Percentiles rank a stretch among this genome's conserved stretches.
These are phyloP conservation scores for Paraphaeosphaeria sporulosa DNA, from an alignment of 2,329 filamentous ascomycete species.

Conservation along the genomic window DNA sequence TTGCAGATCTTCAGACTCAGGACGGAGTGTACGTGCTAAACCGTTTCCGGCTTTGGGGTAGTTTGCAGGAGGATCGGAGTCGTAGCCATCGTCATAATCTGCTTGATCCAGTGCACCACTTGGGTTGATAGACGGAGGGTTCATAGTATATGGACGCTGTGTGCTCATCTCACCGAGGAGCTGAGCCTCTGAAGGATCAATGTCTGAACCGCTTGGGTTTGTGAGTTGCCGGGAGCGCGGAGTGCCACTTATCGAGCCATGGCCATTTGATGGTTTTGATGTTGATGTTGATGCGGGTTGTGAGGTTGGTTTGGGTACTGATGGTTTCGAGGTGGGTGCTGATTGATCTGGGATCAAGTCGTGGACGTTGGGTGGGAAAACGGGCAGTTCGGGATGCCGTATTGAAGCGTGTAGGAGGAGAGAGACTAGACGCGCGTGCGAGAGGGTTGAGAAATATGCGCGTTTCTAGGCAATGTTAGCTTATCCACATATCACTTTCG, in stretches of 20 bases:
- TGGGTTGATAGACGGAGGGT: conserved; percentile 29
- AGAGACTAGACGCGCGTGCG: conserved; percentile 68
- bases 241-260: conserved; percentile 26
- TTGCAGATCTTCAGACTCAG: conserved; percentile 66
- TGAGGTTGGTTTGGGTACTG: conserved; percentile 17
- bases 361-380: conserved; percentile 61
- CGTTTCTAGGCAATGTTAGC: conserved; percentile 59
- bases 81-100: conserved; percentile 61
- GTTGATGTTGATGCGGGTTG: conserved; percentile 22
- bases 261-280: conserved; percentile 22
- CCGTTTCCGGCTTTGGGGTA: conserved; percentile 71
- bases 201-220: conserved; percentile 30
- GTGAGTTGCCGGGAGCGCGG: conserved; percentile 30
- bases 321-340: conserved; percentile 9
- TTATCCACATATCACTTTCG: background rate
- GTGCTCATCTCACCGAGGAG: conserved; percentile 29
- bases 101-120: conserved; percentile 14
- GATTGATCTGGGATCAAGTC: conserved; percentile 31
- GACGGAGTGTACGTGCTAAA: conserved; percentile 60
- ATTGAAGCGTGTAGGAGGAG: conserved; percentile 69
- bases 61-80: conserved; percentile 60
- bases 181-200: conserved; percentile 44
- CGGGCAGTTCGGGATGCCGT: conserved; percentile 69
- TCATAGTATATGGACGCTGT: conserved; percentile 19
- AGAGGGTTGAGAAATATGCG: conserved; percentile 67